phyloP scores from a whole-genome alignment of 1,284 basidiomycete genomes.

The Cutaneotrichosporon daszewskae region DNA sequence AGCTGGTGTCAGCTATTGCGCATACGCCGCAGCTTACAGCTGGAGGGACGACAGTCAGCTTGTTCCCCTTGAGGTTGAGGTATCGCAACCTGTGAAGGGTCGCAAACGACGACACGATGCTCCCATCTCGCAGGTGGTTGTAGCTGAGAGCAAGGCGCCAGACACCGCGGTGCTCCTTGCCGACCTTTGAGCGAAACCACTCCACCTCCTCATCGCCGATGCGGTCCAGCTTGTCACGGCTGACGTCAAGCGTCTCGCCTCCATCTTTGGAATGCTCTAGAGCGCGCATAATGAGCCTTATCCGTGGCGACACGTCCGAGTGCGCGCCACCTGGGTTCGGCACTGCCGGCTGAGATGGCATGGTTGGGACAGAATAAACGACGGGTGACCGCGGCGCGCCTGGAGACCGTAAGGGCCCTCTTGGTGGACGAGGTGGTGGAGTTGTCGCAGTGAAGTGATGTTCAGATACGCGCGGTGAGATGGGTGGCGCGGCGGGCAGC shows the following conservation, averaged over 20 bases:
- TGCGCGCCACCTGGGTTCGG: too few relatives aligned
- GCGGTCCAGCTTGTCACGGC: conserved; percentile 64
- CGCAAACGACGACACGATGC: conserved; percentile 73
- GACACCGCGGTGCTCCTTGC: conserved; percentile 55
- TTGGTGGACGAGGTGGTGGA: conserved; percentile 12
- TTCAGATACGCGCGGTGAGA: background rate
- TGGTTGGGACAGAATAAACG: too few relatives aligned
- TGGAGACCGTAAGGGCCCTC: conserved; percentile 9
- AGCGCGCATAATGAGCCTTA: too few relatives aligned
- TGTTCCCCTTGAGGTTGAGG: conserved; percentile 86
- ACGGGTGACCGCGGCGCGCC: conserved; percentile 7
- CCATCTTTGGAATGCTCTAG: conserved; percentile 66
- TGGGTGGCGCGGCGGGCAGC: background rate
- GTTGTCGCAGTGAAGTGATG: background rate
- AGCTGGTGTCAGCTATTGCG: conserved; percentile 54
- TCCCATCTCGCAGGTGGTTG: conserved; percentile 64
- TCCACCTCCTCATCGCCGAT: conserved; percentile 67
- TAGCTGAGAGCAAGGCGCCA: conserved; percentile 79
- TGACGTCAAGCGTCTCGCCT: conserved; percentile 74
- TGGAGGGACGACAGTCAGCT: conserved; percentile 74
- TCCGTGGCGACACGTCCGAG: too few relatives aligned
- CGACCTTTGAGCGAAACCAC: conserved; percentile 58
- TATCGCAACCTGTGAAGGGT: conserved; percentile 75
- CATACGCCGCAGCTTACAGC: conserved; percentile 59
- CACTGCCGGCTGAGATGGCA: too few relatives aligned